phyloP scores from a whole-genome alignment of 2,329 filamentous ascomycete genomes.

The Akanthomyces uredinophilus region DNA sequence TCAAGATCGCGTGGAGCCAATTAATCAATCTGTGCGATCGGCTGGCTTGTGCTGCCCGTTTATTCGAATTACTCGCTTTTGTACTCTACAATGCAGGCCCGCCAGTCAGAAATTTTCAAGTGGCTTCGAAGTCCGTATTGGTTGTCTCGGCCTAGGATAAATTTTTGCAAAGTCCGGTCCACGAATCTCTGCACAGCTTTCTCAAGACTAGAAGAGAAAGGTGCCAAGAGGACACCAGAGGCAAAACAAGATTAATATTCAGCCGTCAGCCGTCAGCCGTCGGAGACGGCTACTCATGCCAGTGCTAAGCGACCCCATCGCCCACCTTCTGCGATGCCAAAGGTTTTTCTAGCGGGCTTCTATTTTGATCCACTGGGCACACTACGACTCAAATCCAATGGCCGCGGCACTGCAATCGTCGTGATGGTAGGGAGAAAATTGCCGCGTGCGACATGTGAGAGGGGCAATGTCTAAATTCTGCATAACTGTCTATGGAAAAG shows the following conservation, averaged over 20 bases:
- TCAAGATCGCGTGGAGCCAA: neutral
- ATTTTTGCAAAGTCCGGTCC: neutral
- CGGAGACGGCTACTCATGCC: neutral
- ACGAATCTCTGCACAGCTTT: too few relatives aligned
- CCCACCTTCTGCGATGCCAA: neutral
- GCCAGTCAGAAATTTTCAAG: neutral
- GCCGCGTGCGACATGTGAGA: neutral
- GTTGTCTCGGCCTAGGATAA: neutral
- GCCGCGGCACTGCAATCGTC: neutral
- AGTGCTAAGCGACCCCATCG: neutral
- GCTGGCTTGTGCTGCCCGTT: neutral
- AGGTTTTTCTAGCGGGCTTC: slow-evolving; percentile 9
- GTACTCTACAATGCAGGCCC: neutral
- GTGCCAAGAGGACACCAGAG: neutral
- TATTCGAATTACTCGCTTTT: neutral
- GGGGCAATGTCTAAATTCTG: neutral
- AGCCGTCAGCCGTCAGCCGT: neutral
- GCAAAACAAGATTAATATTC: neutral
- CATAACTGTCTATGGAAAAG: neutral
- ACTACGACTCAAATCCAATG: neutral
- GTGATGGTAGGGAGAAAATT: neutral
- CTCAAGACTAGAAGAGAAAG: neutral
- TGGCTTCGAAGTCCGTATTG: neutral
- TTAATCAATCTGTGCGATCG: neutral
- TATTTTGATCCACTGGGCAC: slow-evolving; percentile 5